A percentile compares a stretch with the other conserved stretches of the same genome.
Evolutionary conservation across 2,329 filamentous ascomycete genomes (phyloP).

Genomic region (Ceratocystis huliohia): DNA sequence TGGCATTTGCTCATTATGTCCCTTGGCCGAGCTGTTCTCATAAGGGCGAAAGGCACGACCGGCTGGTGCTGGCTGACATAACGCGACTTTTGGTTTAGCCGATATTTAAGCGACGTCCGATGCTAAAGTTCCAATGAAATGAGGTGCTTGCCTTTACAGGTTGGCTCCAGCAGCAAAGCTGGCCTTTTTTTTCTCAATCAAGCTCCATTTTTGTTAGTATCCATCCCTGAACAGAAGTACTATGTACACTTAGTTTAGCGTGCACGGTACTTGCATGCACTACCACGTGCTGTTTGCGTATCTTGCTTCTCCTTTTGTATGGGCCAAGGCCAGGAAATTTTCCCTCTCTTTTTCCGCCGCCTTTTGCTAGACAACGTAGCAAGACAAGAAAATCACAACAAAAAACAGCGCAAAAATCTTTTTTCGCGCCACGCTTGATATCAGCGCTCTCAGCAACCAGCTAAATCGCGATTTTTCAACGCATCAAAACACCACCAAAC

Average conservation of each 20-base stretch:
- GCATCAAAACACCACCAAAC: slow-evolving; percentile 18
- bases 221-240: neutral
- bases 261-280: neutral
- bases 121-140: neutral
- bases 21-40: neutral
- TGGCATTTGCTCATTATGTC: neutral
- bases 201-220: slow-evolving; percentile 9
- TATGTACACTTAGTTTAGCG: neutral
- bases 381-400: slow-evolving; percentile 14
- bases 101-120: neutral
- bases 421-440: slow-evolving; percentile 17
- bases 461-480: slow-evolving; percentile 5
- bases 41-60: neutral
- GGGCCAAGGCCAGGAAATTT: neutral
- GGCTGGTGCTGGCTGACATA: neutral
- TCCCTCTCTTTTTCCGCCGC: slow-evolving; percentile 10
- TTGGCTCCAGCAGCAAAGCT: neutral
- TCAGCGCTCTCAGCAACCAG: slow-evolving; percentile 13
- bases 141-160: neutral
- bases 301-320: neutral
- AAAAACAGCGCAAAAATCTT: slow-evolving; percentile 18
- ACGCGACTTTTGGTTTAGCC: neutral
- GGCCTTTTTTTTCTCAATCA: neutral
- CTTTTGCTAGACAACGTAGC: neutral
- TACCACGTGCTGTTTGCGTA: neutral